These are phyloP conservation scores for Ramaria rubella DNA, from an alignment of 768 basidiomycete species.

Conservation along the genomic window DNA sequence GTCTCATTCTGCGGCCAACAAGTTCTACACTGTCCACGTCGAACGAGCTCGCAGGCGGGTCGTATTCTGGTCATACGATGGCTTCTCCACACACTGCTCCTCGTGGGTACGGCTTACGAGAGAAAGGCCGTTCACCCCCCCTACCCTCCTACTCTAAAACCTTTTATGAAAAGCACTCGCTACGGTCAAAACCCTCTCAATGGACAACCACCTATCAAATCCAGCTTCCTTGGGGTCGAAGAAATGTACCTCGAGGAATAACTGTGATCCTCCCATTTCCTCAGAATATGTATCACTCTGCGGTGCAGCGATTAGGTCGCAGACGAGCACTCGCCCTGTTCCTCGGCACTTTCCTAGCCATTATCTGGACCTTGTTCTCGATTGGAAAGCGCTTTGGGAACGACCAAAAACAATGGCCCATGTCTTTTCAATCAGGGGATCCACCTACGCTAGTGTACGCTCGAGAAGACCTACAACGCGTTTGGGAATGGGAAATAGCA, in stretches of 20 bases:
- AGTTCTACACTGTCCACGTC: too few species aligned
- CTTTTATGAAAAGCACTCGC: conserved; percentile 17
- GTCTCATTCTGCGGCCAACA: too few species aligned
- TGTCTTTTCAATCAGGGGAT: conserved; percentile 44
- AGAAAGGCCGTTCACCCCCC: conserved; percentile 19
- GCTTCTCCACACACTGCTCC: background rate
- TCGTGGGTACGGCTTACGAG: conserved; percentile 1
- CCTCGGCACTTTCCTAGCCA: conserved; percentile 37
- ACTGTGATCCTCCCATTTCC: conserved; percentile 48
- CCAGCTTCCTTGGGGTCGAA: conserved; percentile 14
- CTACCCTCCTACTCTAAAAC: conserved; percentile 17
- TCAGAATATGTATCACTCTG: conserved; percentile 50
- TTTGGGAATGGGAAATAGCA: conserved; percentile 94
- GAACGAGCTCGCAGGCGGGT: background rate
- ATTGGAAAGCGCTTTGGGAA: conserved; percentile 44
- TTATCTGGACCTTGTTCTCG: conserved; percentile 52
- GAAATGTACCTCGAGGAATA: background rate
- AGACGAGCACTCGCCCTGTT: conserved; percentile 51
- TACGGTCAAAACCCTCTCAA: conserved; percentile 16
- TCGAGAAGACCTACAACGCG: conserved; percentile 74
- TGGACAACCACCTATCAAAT: conserved; percentile 59
- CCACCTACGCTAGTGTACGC: conserved; percentile 68
- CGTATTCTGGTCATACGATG: background rate
- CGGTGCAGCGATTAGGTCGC: conserved; percentile 51
- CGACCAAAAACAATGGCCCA: conserved; percentile 56